A percentile compares a stretch with the other conserved stretches of the same genome.
Evolutionary conservation across 2,329 filamentous ascomycete species (phyloP).

Genomic region (Fusarium multiceps): DNA sequence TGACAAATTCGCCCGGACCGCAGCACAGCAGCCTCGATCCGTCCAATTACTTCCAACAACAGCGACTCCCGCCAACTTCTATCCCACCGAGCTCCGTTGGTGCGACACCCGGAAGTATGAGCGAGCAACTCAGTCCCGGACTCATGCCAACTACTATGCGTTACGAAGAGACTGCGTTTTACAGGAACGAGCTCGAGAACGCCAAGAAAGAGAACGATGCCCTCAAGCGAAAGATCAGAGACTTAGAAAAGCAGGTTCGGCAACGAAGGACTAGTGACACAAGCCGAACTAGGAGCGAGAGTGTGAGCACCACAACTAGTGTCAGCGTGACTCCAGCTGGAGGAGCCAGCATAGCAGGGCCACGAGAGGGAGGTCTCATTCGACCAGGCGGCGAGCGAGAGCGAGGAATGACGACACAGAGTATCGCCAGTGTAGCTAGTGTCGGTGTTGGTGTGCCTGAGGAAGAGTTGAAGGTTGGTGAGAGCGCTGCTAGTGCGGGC

Average conservation of each 20-base stretch:
- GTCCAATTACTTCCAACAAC: slow-evolving; percentile 61
- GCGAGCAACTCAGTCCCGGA: slow-evolving; percentile 62
- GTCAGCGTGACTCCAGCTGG: slow-evolving; percentile 54
- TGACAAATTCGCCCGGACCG: slow-evolving; percentile 61
- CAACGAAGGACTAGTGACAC: slow-evolving; percentile 61
- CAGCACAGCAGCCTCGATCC: slow-evolving; percentile 59
- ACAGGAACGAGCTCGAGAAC: slow-evolving; percentile 68
- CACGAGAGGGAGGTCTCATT: slow-evolving; percentile 52
- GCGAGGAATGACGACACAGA: slow-evolving; percentile 56
- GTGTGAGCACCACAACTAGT: slow-evolving; percentile 65
- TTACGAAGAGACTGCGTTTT: slow-evolving; percentile 71
- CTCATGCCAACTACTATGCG: slow-evolving; percentile 67
- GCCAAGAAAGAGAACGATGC: slow-evolving; percentile 73
- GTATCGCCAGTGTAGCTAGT: slow-evolving; percentile 60
- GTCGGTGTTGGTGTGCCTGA: slow-evolving; percentile 67
- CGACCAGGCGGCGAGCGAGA: slow-evolving; percentile 51
- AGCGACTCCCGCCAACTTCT: slow-evolving; percentile 55
- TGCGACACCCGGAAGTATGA: slow-evolving; percentile 54
- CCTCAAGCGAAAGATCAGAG: slow-evolving; percentile 69
- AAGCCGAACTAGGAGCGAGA: slow-evolving; percentile 62
- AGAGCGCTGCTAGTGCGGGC: slow-evolving; percentile 67
- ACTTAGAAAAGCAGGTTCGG: slow-evolving; percentile 67
- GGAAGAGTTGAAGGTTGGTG: slow-evolving; percentile 69
- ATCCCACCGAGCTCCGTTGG: slow-evolving; percentile 53
- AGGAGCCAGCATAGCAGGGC: slow-evolving; percentile 59